phyloP scores from a whole-genome alignment of 2,329 filamentous ascomycete species.

The Penicillium digitatum region DNA sequence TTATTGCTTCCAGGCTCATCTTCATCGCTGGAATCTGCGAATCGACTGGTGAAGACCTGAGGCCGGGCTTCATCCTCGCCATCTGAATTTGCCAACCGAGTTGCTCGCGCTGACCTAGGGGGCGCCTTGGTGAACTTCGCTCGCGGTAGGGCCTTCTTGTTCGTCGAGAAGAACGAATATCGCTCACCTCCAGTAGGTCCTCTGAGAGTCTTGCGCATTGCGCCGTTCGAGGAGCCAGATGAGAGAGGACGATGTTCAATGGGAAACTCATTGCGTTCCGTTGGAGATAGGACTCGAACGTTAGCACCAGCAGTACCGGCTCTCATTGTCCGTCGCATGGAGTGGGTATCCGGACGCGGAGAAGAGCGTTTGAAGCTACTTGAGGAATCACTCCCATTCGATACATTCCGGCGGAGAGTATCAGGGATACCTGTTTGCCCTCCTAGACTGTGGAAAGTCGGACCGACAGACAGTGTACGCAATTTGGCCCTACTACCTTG shows the following conservation, averaged over 20 bases:
- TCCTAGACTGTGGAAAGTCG: constrained; percentile 16
- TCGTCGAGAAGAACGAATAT: constrained; percentile 41
- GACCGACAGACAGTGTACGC: constrained; percentile 24
- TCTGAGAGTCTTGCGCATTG: constrained; percentile 48
- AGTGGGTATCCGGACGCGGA: constrained; percentile 48
- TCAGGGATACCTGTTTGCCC: constrained; percentile 4
- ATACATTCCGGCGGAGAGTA: constrained; percentile 52
- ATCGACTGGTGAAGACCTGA: constrained; percentile 54
- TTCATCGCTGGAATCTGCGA: constrained; percentile 71
- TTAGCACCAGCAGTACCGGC: constrained; percentile 37
- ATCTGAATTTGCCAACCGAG: constrained; percentile 59
- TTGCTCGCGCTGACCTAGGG: constrained; percentile 36
- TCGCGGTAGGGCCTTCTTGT: constrained; percentile 31
- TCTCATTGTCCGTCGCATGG: constrained; percentile 73
- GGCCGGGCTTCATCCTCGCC: constrained; percentile 47
- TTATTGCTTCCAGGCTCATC: constrained; percentile 46
- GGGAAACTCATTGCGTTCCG: constrained; percentile 56
- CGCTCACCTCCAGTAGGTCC: constrained; percentile 45
- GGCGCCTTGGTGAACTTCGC: constrained; percentile 24
- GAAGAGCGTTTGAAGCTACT: constrained; percentile 74
- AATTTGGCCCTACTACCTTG: constrained; percentile 10
- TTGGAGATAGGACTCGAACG: constrained; percentile 34
- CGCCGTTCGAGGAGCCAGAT: constrained; percentile 40
- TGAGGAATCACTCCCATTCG: constrained; percentile 62
- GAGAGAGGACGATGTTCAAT: constrained; percentile 50